A percentile compares a stretch with the other conserved stretches of the same genome.
Evolutionary conservation across 75 land plant species (phyloP).

Genomic region (Isoetes taiwanensis): DNA sequence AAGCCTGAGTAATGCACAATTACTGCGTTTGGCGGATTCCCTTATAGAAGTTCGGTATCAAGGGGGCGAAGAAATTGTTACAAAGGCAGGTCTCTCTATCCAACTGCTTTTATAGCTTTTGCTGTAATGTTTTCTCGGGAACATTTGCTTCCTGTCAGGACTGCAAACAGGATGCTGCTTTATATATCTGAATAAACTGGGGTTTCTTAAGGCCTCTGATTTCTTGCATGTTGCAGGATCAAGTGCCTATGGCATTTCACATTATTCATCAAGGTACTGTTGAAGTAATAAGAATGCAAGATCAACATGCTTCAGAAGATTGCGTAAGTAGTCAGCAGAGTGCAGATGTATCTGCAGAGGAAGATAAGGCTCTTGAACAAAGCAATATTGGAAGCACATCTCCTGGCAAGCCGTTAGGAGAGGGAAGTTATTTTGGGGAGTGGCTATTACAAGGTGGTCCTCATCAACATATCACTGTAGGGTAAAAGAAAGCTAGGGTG

Average conservation of each 20-base stretch:
- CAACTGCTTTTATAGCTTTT: too few relatives aligned
- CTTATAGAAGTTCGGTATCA: conserved; percentile 58
- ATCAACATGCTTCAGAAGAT: conserved; percentile 13
- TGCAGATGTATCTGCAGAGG: too few relatives aligned
- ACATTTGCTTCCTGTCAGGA: background rate
- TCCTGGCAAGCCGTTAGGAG: too few relatives aligned
- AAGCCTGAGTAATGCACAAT: conserved; percentile 53
- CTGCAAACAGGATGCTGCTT: background rate
- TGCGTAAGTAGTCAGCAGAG: too few relatives aligned
- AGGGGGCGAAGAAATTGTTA: conserved; percentile 53
- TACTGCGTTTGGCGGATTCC: conserved; percentile 64
- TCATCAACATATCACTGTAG: conserved; percentile 26
- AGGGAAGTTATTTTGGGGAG: conserved; percentile 78
- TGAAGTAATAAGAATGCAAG: conserved; percentile 36
- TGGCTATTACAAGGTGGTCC: conserved; percentile 65
- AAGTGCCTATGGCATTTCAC: conserved; percentile 32
- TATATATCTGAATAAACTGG: background rate
- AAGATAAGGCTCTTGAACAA: conserved; percentile 16
- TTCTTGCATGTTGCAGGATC: conserved; percentile 31
- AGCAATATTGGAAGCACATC: too few relatives aligned
- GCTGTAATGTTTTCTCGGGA: background rate
- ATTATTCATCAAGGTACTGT: conserved; percentile 58
- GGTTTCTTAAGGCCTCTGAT: too few relatives aligned
- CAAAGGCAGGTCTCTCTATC: conserved; percentile 29
- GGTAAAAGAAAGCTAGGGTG: too few relatives aligned